Conservation (phyloP, 768 basidiomycete genomes). For the Termitomyces sp. region DNA sequence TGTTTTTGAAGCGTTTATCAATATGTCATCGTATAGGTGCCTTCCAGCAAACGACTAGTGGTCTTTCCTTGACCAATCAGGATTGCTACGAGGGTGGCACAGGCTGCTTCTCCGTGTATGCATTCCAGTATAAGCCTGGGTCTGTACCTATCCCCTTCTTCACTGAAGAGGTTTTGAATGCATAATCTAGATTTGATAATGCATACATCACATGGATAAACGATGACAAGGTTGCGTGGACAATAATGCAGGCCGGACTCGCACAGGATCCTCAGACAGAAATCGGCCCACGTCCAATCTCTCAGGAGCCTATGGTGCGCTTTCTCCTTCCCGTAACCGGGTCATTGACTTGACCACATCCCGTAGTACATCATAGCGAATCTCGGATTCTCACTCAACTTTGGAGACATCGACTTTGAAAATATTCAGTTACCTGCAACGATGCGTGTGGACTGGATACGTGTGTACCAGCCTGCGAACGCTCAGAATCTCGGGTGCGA, state of each 20-base stretch:
- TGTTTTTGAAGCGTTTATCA: background rate
- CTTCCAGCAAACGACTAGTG: conserved; percentile 75
- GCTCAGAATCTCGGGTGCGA: conserved; percentile 63
- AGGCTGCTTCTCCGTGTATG: conserved; percentile 35
- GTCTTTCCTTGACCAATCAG: conserved; percentile 58
- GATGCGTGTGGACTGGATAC: conserved; percentile 80
- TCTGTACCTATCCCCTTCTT: conserved; percentile 30
- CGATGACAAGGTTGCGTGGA: conserved; percentile 51
- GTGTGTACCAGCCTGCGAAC: conserved; percentile 64
- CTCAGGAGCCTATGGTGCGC: conserved; percentile 71
- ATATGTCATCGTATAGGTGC: conserved; percentile 31
- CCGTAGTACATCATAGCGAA: conserved; percentile 67
- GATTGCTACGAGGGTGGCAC: conserved; percentile 54
- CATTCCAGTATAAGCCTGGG: conserved; percentile 54
- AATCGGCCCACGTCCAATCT: conserved; percentile 56
- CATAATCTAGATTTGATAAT: conserved; percentile 33
- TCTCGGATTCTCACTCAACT: conserved; percentile 67
- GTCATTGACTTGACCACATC: conserved; percentile 10
- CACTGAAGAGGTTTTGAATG: background rate
- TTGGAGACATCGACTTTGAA: conserved; percentile 63
- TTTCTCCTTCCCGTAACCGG: conserved; percentile 4
- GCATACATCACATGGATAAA: conserved; percentile 67
- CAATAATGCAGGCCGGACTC: conserved; percentile 45
- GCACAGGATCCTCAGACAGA: conserved; percentile 49
- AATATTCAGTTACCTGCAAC: conserved; percentile 52